These are phyloP conservation scores for Aspergillus nanangensis DNA, from an alignment of 495 filamentous ascomycete species.

Conservation along the genomic window DNA sequence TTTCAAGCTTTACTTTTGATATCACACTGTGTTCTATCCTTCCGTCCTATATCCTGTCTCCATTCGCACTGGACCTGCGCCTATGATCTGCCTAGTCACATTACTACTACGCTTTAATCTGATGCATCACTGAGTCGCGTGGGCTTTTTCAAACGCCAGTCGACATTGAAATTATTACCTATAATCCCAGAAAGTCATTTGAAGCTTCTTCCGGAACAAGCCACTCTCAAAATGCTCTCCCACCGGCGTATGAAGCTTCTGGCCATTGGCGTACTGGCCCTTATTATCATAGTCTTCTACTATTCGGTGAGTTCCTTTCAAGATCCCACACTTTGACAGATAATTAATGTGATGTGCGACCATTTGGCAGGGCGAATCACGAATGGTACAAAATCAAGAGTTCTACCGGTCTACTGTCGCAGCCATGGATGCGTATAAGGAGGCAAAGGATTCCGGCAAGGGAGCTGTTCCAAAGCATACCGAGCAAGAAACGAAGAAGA, in stretches of 20 bases:
- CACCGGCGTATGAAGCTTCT: conserved; percentile 61
- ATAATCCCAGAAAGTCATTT: too few species aligned
- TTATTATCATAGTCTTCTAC: conserved; percentile 58
- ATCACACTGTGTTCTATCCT: conserved; percentile 1
- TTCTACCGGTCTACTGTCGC: conserved; percentile 48
- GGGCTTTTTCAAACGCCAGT: too few species aligned
- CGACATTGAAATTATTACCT: too few species aligned
- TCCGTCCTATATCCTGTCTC: conserved; percentile 13
- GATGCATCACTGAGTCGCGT: too few species aligned
- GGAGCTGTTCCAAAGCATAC: conserved; percentile 30
- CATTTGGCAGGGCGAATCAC: conserved; percentile 32
- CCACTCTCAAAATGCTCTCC: conserved; percentile 71
- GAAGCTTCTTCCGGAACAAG: too few species aligned
- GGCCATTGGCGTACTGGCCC: conserved; percentile 50
- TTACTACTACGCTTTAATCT: too few species aligned
- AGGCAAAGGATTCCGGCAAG: conserved; percentile 20
- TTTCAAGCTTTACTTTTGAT: background rate
- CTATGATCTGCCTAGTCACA: conserved; percentile 16
- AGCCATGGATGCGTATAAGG: conserved; percentile 41
- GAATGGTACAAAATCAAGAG: conserved; percentile 40
- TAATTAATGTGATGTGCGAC: background rate
- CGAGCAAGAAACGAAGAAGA: conserved; percentile 35
- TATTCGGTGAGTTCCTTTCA: conserved; percentile 41
- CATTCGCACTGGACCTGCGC: conserved; percentile 11
- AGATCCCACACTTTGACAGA: too few species aligned